Evolutionary conservation across 305 asterid species (phyloP), one percentile per base, ranked within the genome.

Genomic region (Fraxinus greggii): DNA sequence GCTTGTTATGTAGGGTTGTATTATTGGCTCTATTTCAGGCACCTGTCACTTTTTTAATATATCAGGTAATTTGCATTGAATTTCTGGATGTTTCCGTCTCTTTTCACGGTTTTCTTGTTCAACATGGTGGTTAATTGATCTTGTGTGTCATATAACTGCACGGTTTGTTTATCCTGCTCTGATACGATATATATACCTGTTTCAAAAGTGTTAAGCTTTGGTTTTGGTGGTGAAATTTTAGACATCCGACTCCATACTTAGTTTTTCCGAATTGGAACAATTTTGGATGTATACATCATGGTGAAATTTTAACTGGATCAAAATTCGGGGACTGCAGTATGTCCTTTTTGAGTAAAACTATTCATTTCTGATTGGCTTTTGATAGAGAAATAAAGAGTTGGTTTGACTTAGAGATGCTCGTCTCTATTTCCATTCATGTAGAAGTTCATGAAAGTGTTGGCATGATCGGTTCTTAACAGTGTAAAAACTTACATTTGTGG

Each of bases 11-110:
- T 86, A 96, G 99, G 94, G 97, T 70, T 97, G 98, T 51, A 85
- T 94, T 77, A 81, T 94, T 79, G 98, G 99, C 85, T 89, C 91
- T 56, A 85, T 94, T 85, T 80, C 93, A 0, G 98, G 98, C 73
- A 84, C 87, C 76, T 96, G 98, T 69, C 92, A 91, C 48, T 88
- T 87, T 84, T 94, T 96, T 70, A 91, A 83, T 78, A 48, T 87
- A 83, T 88, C 95, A 89, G 99, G 98, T 95, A 83, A 48, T 9
- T 73, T 67, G 82, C 36, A 65, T 56, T 77, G 40, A 67, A 73
- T 29, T 73, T 51, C n/a, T 73, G n/a, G 38, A 61, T 33, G 67
- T 29, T 81, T 78, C 2, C 9, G 21, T 45, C 40, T 77, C 81
- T 65, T 67, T 45, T 75, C 65, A 23, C 26, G 2, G 79, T 40